Evolutionary conservation across 225 moss, liverwort and hornwort species (phyloP).

Genomic region (Straminergon stramineum): DNA sequence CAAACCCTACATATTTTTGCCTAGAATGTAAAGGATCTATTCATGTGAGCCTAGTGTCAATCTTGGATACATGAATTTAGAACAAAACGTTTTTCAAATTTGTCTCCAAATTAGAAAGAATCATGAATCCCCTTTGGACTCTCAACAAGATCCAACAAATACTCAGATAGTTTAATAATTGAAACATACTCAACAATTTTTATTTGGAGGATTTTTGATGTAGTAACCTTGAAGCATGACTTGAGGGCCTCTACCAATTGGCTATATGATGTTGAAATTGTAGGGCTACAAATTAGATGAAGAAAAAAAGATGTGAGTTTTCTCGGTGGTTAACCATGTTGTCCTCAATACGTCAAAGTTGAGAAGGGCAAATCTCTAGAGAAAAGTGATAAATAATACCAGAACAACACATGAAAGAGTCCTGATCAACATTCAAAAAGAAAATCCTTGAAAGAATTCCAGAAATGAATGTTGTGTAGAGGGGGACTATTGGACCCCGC

Average conservation of each 20-base stretch:
- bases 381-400: fast-evolving
- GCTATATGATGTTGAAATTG: fast-evolving
- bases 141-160: neutral
- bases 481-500: neutral
- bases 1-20: fast-evolving
- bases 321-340: fast-evolving
- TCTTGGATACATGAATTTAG: neutral
- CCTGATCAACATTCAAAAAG: neutral
- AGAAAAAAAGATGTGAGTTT: neutral
- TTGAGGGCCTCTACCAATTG: fast-evolving
- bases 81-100: neutral
- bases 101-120: neutral
- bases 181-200: neutral
- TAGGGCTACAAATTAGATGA: fast-evolving
- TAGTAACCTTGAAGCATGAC: too few species aligned
- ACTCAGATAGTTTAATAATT: neutral
- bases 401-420: fast-evolving
- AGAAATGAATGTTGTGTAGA: neutral
- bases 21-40: neutral
- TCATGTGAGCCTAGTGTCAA: neutral
- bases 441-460: neutral
- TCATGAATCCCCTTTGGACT: neutral
- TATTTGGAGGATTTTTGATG: neutral
- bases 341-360: fast-evolving
- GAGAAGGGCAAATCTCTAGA: neutral